Evolutionary conservation across 108 stramenopile genomes (phyloP).

Genomic region (Skeletonema potamos): DNA sequence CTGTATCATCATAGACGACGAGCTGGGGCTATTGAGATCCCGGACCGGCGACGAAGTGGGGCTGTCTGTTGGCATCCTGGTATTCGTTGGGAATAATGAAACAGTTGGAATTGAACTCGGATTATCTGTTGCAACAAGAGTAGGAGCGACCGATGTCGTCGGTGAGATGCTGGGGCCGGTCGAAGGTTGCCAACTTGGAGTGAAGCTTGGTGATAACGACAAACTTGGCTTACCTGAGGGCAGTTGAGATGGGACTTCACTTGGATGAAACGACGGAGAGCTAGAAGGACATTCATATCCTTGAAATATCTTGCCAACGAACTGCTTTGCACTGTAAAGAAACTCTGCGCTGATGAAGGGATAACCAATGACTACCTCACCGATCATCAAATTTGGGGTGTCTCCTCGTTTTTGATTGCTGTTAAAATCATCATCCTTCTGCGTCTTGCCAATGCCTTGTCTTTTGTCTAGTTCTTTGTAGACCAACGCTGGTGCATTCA

Average conservation of each 20-base stretch:
- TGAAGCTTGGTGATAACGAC: background rate
- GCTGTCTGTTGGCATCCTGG: background rate
- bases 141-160: background rate
- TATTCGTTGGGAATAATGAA: background rate
- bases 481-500: conserved; percentile 12
- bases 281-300: conserved; percentile 23
- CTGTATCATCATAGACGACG: background rate
- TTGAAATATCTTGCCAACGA: conserved; percentile 27
- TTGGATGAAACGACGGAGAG: conserved; percentile 6
- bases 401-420: background rate
- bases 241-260: background rate
- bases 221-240: background rate
- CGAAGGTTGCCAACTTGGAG: background rate
- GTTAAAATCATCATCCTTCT: conserved; percentile 16
- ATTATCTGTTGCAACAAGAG: background rate
- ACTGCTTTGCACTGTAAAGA: conserved; percentile 23
- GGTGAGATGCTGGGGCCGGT: background rate
- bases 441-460: conserved; percentile 5
- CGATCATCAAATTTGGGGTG: conserved; percentile 15
- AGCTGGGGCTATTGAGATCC: background rate
- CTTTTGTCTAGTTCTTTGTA: conserved; percentile 8
- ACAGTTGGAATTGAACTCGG: background rate
- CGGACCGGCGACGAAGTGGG: background rate
- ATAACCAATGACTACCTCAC: conserved; percentile 30
- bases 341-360: conserved; percentile 18